Base-by-base conservation (phyloP, 1,284 basidiomycete species). In the Bondarzewia mesenterica region DNA sequence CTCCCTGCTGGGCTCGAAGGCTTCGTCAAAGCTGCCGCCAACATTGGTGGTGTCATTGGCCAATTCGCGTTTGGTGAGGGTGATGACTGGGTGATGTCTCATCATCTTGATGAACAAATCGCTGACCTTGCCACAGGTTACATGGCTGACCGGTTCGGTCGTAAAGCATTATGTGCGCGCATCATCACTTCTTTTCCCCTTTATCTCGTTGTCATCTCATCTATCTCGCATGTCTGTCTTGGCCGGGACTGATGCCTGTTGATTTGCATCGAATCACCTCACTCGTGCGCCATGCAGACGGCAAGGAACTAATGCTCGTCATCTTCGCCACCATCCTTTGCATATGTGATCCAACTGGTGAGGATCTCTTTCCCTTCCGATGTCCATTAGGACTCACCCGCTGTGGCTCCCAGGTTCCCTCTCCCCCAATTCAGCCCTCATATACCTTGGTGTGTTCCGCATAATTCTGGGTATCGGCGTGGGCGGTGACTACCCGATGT, bases 401-500 rank as follows among this genome's bases (percentile, higher is more conserved):
- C 21, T 15, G 36, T 12, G 23, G 20, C n/a, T 25, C 27, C 12
- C 54, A 69, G 68, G 66, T 49, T 55, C 56, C n/a, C 60, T 75
- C 26, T 66, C 67, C 10, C 73, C 82, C 5, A 59, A 74, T 35
- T 54, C 63, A 16, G 68, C 62, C 18, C 67, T 86, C 47, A 75
- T 85, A 52, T 87, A 82, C 60, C 67, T 86, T 8, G 72, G 70
- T 21, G 61, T 78, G 8, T 89, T 78, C 63, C 80, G 87, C 25
- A 84, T 87, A 48, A 60, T 89, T 16, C 77, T 88, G 42, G 85
- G 85, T 0, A 67, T 88, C 16, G 85, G 85, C 27, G 84, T 91
- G 5, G 89, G 89, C 22, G 89, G 86, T 22, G 89, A 92, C 64
- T 90, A 90, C 61, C 88, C 88, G 12, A 84, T 89, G 82, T 80